Evolutionary conservation across 352 stramenopile genomes (phyloP).

Genomic region (Peronospora belbahrii): DNA sequence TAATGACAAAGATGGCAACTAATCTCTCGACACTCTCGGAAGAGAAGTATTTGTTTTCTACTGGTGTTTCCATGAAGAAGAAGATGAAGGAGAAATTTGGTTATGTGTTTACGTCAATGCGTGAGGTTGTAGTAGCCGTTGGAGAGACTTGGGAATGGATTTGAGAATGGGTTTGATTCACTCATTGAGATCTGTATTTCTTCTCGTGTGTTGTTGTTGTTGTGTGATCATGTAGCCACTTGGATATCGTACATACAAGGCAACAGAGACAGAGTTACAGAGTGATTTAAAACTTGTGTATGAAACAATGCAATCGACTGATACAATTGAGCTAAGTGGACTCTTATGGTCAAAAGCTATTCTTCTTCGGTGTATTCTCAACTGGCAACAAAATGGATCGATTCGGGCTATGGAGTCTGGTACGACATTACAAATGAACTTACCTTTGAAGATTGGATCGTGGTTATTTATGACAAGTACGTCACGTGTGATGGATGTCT

Average conservation of each 20-base stretch:
- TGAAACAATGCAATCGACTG: conserved; percentile 45
- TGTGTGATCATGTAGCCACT: conserved; percentile 33
- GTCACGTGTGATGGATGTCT: conserved; percentile 1
- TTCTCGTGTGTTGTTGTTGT: not conserved
- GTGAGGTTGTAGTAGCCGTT: conserved; percentile 24
- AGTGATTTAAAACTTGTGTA: conserved; percentile 56
- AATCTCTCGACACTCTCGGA: conserved; percentile 65
- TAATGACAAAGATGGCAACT: conserved; percentile 65
- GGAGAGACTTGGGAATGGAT: no score
- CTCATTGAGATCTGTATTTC: no score
- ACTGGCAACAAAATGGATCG: conserved; percentile 14
- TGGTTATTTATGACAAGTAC: conserved; percentile 80
- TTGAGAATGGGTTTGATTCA: no score
- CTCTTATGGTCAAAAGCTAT: conserved; percentile 74
- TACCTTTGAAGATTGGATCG: conserved; percentile 52
- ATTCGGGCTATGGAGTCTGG: conserved; percentile 4
- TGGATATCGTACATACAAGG: conserved; percentile 46
- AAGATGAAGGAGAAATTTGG: conserved; percentile 74
- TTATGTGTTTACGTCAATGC: conserved; percentile 77
- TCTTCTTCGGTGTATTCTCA: conserved; percentile 44
- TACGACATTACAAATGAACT: conserved; percentile 15
- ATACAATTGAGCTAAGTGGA: conserved; percentile 40
- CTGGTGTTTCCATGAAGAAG: conserved; percentile 27
- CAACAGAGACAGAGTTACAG: conserved; percentile 41
- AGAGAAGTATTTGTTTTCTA: conserved; percentile 51